phyloP scores from a whole-genome alignment of 768 basidiomycete genomes.

The Lactarius psammicola region DNA sequence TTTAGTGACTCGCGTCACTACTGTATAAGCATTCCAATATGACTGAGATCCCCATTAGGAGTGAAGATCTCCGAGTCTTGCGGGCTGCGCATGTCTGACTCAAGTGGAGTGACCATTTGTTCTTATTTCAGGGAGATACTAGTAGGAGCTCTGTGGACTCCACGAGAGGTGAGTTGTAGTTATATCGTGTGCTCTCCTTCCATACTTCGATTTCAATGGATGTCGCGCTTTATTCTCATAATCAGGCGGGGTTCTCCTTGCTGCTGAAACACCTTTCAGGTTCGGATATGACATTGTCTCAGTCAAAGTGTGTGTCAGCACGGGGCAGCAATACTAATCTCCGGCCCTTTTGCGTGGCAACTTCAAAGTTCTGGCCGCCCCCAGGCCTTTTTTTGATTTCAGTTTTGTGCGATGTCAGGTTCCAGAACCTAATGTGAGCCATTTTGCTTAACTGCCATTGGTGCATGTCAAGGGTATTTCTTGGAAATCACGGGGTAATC shows the following conservation, averaged over 20 bases:
- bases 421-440: slow-evolving; percentile 37
- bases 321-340: not conserved
- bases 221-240: no score
- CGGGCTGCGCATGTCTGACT: not conserved
- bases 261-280: slow-evolving; percentile 29
- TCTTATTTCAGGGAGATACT: slow-evolving; percentile 6
- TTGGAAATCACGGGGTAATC: no score
- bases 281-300: slow-evolving; percentile 28
- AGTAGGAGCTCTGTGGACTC: slow-evolving; percentile 15
- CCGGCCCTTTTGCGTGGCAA: no score
- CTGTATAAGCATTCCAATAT: not conserved
- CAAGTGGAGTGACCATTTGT: not conserved
- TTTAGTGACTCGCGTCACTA: no score
- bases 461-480: no score
- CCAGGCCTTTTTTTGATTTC: no score
- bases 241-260: not conserved
- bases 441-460: slow-evolving; percentile 36
- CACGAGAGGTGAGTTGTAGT: slow-evolving; percentile 4
- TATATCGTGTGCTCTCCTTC: not conserved
- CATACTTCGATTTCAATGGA: not conserved
- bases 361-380: slow-evolving; percentile 38
- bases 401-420: no score
- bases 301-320: slow-evolving; percentile 26
- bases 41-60: not conserved
- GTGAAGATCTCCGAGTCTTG: not conserved